Percentiles rank a stretch among this genome's conserved stretches.
phyloP scores from a whole-genome alignment of 805 yeast species.

The Candida alai region DNA sequence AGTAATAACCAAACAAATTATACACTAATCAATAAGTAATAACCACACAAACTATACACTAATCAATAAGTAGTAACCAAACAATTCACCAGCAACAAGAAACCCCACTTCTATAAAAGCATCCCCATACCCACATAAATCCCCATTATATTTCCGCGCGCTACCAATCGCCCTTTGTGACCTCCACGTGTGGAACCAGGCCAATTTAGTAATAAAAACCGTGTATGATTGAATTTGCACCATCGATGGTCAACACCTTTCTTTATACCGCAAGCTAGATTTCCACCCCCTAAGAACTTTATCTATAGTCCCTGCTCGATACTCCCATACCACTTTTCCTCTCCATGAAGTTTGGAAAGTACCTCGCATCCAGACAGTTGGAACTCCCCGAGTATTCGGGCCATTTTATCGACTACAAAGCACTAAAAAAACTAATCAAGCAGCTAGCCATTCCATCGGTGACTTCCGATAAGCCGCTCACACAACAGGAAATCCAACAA shows the following conservation, averaged over 20 bases:
- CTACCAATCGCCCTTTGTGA: too few relatives aligned
- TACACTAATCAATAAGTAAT: too few relatives aligned
- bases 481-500: conserved; percentile 34
- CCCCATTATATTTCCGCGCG: too few relatives aligned
- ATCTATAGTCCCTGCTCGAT: too few relatives aligned
- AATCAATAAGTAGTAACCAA: neutral
- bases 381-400: conserved; percentile 95
- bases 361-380: conserved; percentile 87
- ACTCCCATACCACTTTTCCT: too few relatives aligned
- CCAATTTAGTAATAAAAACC: neutral
- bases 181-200: conserved; percentile 3
- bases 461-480: conserved; percentile 11
- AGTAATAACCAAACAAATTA: too few relatives aligned
- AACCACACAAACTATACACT: neutral
- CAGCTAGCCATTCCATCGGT: conserved; percentile 52
- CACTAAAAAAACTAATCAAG: conserved; percentile 86
- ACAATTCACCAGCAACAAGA: neutral
- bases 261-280: neutral
- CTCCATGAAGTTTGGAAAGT: conserved; percentile 89
- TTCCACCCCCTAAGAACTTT: too few relatives aligned
- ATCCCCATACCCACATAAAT: too few relatives aligned
- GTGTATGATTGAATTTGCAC: neutral
- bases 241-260: neutral
- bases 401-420: conserved; percentile 91
- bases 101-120: neutral